These are phyloP conservation scores for Schizosaccharomyces lindneri DNA, from an alignment of 805 yeast species.

Conservation along the genomic window DNA sequence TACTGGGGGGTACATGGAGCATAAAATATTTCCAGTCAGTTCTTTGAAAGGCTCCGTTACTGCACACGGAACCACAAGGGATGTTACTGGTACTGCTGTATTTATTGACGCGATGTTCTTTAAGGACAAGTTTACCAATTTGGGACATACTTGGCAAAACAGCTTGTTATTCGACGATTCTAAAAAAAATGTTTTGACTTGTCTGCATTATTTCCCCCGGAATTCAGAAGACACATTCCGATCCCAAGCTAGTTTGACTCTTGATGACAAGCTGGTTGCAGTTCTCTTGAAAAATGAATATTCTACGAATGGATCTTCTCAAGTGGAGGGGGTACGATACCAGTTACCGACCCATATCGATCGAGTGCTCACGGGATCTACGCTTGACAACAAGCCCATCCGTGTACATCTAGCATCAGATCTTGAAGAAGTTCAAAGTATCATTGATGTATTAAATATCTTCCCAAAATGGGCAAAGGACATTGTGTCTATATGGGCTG, in stretches of 20 bases:
- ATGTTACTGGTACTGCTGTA: not conserved
- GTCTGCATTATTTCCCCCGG: slow-evolving; percentile 1
- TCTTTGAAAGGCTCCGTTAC: not conserved
- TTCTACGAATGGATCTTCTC: not conserved
- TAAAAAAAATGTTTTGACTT: not conserved
- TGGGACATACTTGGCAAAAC: slow-evolving; percentile 1
- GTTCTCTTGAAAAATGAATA: not conserved
- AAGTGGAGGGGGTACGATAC: not conserved
- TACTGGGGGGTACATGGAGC: not conserved
- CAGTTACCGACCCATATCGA: not conserved
- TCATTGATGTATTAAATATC: slow-evolving; percentile 1
- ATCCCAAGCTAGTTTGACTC: not conserved
- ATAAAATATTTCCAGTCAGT: not conserved
- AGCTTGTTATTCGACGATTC: not conserved
- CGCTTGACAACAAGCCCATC: not conserved
- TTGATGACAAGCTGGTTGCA: not conserved
- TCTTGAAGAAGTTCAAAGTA: not conserved
- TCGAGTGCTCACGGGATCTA: not conserved
- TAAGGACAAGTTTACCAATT: not conserved
- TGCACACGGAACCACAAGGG: not conserved
- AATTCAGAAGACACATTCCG: not conserved
- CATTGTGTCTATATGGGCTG: slow-evolving; percentile 1
- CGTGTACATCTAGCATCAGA: not conserved
- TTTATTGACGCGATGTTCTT: not conserved
- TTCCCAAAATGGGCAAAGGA: slow-evolving; percentile 3